Conservation (phyloP, 176 grass and related monocot genomes). For the Musa schizocarpa region DNA sequence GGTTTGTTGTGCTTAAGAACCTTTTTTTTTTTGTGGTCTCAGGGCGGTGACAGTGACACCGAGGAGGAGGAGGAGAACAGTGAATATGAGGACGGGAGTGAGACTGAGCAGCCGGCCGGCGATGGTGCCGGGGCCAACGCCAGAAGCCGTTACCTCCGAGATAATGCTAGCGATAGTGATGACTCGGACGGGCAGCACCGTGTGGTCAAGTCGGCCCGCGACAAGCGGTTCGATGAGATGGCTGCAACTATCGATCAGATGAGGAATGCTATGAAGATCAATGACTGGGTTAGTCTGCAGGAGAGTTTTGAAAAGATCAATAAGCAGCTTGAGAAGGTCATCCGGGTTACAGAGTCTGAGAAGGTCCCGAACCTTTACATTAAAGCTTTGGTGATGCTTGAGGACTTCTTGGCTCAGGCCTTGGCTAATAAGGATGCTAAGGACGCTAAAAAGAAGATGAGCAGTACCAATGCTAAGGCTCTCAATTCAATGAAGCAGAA, state of each 20-base stretch:
- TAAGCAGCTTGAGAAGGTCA: slow-evolving; percentile 94
- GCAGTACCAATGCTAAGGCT: slow-evolving; percentile 82
- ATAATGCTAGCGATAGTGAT: slow-evolving; percentile 45
- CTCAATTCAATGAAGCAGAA: slow-evolving; percentile 86
- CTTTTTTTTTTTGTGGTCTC: neutral
- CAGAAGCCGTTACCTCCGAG: slow-evolving; percentile 47
- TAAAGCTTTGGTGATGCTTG: slow-evolving; percentile 70
- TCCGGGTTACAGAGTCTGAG: slow-evolving; percentile 73
- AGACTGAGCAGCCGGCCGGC: neutral
- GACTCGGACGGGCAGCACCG: slow-evolving; percentile 66
- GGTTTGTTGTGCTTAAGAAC: neutral
- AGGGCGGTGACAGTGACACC: slow-evolving; percentile 65
- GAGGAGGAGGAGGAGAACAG: slow-evolving; percentile 60
- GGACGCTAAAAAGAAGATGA: slow-evolving; percentile 98
- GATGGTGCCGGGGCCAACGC: neutral
- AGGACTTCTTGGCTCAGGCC: slow-evolving; percentile 82
- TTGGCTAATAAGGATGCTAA: slow-evolving; percentile 94
- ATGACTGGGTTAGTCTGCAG: slow-evolving; percentile 86
- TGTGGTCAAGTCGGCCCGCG: slow-evolving; percentile 58
- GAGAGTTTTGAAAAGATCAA: slow-evolving; percentile 93
- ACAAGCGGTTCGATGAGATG: slow-evolving; percentile 88
- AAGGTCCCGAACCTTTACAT: slow-evolving; percentile 71
- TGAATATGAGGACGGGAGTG: slow-evolving; percentile 17
- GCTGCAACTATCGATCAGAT: slow-evolving; percentile 77
- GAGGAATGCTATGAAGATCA: slow-evolving; percentile 94